Percentiles rank a stretch among this genome's conserved stretches.
These are phyloP conservation scores for Hygrocybe coccinea DNA, from an alignment of 768 basidiomycete species.

Conservation along the genomic window DNA sequence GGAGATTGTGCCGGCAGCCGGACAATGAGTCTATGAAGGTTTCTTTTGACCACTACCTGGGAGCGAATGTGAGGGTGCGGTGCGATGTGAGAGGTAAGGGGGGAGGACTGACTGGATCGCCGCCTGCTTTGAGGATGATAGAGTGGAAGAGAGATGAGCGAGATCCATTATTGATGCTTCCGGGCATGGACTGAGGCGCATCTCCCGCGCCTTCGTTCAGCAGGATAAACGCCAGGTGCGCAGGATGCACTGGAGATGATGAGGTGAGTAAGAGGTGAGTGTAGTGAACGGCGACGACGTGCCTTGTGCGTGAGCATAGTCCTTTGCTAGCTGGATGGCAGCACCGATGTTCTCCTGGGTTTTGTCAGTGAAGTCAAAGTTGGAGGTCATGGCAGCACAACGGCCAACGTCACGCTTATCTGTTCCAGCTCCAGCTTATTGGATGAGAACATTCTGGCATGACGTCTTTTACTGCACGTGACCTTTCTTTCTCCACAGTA, in stretches of 20 bases:
- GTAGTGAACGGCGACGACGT: slow-evolving; percentile 14
- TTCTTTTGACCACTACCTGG: slow-evolving; percentile 59
- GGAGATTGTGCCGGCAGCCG: slow-evolving; percentile 81
- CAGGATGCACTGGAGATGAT: slow-evolving; percentile 60
- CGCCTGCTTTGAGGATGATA: slow-evolving; percentile 78
- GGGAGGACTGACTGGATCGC: slow-evolving; percentile 60
- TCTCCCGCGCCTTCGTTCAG: slow-evolving; percentile 59
- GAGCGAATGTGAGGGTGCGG: background rate
- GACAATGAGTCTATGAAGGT: slow-evolving; percentile 71
- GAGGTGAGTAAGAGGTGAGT: slow-evolving; percentile 3
- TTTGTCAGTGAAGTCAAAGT: slow-evolving; percentile 84
- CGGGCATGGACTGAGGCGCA: slow-evolving; percentile 25
- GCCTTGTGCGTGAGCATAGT: slow-evolving; percentile 81
- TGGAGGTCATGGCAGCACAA: slow-evolving; percentile 27
- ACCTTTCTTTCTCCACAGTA: too few relatives aligned
- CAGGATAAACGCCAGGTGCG: slow-evolving; percentile 76
- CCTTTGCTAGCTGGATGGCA: slow-evolving; percentile 77
- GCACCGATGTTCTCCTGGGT: slow-evolving; percentile 63
- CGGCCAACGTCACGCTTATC: too few relatives aligned
- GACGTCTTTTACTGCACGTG: too few relatives aligned
- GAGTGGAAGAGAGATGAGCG: slow-evolving; percentile 63
- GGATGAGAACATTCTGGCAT: too few relatives aligned
- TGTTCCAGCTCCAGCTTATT: too few relatives aligned
- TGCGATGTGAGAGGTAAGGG: background rate
- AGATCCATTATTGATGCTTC: slow-evolving; percentile 25